Conservation (phyloP, 1,284 basidiomycete species). For the Mycena sp. region DNA sequence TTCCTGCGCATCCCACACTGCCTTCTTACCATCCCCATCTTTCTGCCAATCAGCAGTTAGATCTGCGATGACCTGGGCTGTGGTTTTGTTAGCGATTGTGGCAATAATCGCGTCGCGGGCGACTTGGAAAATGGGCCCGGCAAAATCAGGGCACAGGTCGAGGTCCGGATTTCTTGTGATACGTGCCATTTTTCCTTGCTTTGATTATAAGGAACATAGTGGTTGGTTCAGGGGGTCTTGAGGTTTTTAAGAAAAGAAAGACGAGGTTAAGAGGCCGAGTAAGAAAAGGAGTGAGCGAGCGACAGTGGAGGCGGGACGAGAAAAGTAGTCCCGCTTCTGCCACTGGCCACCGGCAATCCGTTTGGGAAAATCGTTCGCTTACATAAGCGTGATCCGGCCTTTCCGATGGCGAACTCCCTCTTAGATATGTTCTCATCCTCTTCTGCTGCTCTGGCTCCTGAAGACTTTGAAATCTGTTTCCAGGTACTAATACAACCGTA, state of each 20-base stretch:
- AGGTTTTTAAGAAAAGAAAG: neutral
- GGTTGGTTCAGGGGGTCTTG: neutral
- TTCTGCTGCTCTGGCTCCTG: too few relatives aligned
- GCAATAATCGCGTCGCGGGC: neutral
- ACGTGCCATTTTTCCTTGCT: neutral
- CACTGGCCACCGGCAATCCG: too few relatives aligned
- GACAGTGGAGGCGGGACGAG: neutral
- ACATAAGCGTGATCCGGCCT: too few relatives aligned
- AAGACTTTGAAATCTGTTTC: too few relatives aligned
- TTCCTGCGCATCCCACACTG: constrained; percentile 2
- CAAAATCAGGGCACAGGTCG: constrained; percentile 11
- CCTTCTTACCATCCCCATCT: neutral
- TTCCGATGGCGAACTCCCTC: too few relatives aligned
- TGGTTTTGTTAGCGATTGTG: neutral
- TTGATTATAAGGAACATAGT: neutral
- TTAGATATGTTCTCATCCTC: too few relatives aligned
- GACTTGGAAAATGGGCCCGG: neutral
- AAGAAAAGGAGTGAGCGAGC: neutral
- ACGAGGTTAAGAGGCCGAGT: neutral
- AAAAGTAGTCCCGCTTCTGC: constrained; percentile 3
- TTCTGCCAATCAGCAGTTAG: neutral
- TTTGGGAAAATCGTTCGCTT: too few relatives aligned
- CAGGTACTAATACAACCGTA: too few relatives aligned
- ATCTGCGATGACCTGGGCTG: neutral
- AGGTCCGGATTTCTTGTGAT: neutral